Base-by-base conservation (phyloP, 176 grass and related monocot genomes). In the Raddia distichophylla region DNA sequence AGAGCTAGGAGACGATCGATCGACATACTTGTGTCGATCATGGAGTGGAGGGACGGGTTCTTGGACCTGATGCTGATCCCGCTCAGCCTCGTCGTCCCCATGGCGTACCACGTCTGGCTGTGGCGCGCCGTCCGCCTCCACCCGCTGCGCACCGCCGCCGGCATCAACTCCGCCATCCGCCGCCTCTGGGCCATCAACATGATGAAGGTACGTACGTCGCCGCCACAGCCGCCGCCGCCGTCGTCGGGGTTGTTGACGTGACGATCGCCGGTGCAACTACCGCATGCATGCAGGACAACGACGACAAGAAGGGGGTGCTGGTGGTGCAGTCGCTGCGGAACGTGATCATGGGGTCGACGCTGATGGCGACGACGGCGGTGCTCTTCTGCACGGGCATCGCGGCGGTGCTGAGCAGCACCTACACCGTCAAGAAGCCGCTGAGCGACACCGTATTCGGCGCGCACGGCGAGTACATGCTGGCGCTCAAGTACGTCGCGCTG, bases 381-480 rank as follows among this genome's bases (percentile, higher is more conserved):
- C 93, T 99, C 67, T 92, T 99, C 81, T 88, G 90, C 93, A 91
- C 96, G 48, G 93, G 91, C 42, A 88, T 99, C 76, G 96, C 96
- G 11, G 96, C 96, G 10, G 89, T 99, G 71, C 81, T 95, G 55
- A 99, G 96, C 90, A 99, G 96, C 90, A 91, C 91, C 12, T 99
- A 95, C 91, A 77, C 89, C 48, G 72, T 95, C 46, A 99, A 95
- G 88, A 86, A 88, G 64, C 96, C 96, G 35, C 78, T 99, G 0
- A 93, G 90, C 76, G 93, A 99, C 69, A 12, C 91, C 35, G 86
- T 95, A 12, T 88, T 93, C 71, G 96, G 96, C 51, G 96, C 93
- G 8, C 96, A 99, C 72, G 96, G 93, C 64, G 93, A 99, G 88
- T 90, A 95, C 91, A 93, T 93, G 90, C 79, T 98, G 64, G 89